Percentiles rank a stretch among this genome's conserved stretches.
phyloP scores from a whole-genome alignment of 129 eudicot genomes.

The Scalesia atractyloides region DNA sequence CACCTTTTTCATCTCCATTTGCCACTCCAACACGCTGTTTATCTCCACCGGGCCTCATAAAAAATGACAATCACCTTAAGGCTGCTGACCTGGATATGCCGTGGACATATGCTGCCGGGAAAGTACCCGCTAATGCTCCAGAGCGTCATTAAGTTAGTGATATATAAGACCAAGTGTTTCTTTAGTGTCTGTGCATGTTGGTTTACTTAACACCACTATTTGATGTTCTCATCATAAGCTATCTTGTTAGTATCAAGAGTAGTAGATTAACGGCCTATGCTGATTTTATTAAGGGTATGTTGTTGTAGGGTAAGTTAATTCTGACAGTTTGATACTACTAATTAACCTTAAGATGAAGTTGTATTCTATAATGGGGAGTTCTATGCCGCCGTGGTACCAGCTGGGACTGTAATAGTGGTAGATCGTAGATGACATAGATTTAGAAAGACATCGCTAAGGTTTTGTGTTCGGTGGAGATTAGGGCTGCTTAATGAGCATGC shows the following conservation, averaged over 20 bases:
- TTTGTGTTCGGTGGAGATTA: too few species aligned
- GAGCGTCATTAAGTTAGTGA: conserved; percentile 59
- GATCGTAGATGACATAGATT: too few species aligned
- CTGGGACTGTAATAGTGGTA: too few species aligned
- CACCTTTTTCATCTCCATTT: conserved; percentile 81
- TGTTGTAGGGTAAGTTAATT: too few species aligned
- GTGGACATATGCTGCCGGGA: conserved; percentile 74
- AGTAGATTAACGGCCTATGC: not conserved
- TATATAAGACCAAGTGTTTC: not conserved
- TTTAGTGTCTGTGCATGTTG: not conserved
- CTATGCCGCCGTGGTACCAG: too few species aligned
- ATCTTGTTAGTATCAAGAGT: not conserved
- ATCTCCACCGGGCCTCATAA: conserved; percentile 63
- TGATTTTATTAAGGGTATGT: not conserved
- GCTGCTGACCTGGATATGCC: conserved; percentile 65
- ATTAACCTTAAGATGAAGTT: too few species aligned
- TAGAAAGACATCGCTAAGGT: too few species aligned
- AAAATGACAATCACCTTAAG: conserved; percentile 32
- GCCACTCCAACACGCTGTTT: conserved; percentile 80
- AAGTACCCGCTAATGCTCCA: conserved; percentile 58
- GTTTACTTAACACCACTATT: not conserved
- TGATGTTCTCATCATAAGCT: not conserved
- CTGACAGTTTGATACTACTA: too few species aligned
- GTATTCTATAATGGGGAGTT: too few species aligned
- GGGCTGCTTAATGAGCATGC: too few species aligned